phyloP scores from a whole-genome alignment of 768 basidiomycete species.

The Leccinum boreale region DNA sequence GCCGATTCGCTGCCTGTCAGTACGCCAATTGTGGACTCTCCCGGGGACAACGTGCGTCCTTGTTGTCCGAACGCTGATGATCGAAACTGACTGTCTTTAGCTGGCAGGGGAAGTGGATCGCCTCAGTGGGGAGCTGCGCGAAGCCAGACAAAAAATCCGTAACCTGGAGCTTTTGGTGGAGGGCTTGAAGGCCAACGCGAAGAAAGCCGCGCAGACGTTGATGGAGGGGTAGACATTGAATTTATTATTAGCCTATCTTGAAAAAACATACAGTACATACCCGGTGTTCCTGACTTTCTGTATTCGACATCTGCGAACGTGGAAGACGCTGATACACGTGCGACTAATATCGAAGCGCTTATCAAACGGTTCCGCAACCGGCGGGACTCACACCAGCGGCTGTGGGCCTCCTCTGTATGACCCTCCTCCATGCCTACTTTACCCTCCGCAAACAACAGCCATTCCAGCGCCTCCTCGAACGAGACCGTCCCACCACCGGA shows the following conservation, averaged over 20 bases:
- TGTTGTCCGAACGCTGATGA: not conserved
- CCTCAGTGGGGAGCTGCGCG: not conserved
- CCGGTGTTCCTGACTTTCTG: no score
- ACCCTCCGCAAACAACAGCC: conserved; percentile 67
- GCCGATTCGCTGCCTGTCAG: not conserved
- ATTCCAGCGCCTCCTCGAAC: conserved; percentile 73
- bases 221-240: not conserved
- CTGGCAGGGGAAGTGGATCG: not conserved
- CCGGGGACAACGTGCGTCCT: not conserved
- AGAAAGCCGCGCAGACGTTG: not conserved
- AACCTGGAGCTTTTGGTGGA: not conserved
- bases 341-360: no score
- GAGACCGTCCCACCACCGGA: conserved; percentile 33
- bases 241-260: no score
- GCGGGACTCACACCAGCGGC: no score
- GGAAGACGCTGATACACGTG: conserved; percentile 1
- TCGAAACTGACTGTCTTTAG: not conserved
- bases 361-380: no score
- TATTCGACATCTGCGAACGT: no score
- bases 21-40: not conserved
- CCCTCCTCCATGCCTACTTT: conserved; percentile 77
- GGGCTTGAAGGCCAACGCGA: not conserved
- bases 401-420: conserved; percentile 42
- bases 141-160: not conserved
- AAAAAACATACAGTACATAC: no score